phyloP scores from a whole-genome alignment of 2,329 filamentous ascomycete species.

The Exophiala viscosa region DNA sequence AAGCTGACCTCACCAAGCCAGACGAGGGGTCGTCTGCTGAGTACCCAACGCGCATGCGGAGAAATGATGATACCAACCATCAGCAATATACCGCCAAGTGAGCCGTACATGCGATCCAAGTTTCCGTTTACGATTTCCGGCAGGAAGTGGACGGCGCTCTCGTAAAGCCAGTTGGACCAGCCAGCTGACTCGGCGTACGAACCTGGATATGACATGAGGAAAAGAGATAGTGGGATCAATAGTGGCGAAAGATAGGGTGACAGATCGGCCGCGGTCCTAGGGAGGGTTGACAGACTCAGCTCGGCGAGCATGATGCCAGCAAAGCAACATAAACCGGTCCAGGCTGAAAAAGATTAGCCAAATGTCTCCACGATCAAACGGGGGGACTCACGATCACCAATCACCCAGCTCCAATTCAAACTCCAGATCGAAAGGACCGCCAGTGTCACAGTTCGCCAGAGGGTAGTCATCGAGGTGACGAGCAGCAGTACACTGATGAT shows the following conservation, averaged over 20 bases:
- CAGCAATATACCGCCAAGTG: constrained; percentile 49
- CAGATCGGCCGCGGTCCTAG: constrained; percentile 34
- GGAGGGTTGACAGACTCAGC: constrained; percentile 38
- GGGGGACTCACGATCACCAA: constrained; percentile 32
- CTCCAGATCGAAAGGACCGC: constrained; percentile 48
- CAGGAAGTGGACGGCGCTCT: constrained; percentile 36
- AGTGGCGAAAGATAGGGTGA: constrained; percentile 41
- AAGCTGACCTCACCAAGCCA: constrained; percentile 64
- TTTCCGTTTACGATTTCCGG: constrained; percentile 30
- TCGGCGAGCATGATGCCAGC: constrained; percentile 61
- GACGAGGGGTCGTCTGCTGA: constrained; percentile 55
- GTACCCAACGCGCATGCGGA: constrained; percentile 47
- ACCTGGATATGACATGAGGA: constrained; percentile 60
- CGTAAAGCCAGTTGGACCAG: constrained; percentile 46
- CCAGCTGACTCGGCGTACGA: constrained; percentile 50
- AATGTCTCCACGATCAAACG: background rate
- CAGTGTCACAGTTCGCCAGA: constrained; percentile 49
- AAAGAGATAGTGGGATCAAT: constrained; percentile 53
- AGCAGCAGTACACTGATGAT: constrained; percentile 54
- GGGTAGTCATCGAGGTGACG: constrained; percentile 48
- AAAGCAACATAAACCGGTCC: constrained; percentile 55
- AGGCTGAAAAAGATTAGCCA: constrained; percentile 33
- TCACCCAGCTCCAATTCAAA: constrained; percentile 37
- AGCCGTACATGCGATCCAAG: constrained; percentile 49
- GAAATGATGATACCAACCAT: constrained; percentile 54